Base-by-base conservation (phyloP, 2,329 filamentous ascomycete species). In the Pseudogymnoascus sp. region DNA sequence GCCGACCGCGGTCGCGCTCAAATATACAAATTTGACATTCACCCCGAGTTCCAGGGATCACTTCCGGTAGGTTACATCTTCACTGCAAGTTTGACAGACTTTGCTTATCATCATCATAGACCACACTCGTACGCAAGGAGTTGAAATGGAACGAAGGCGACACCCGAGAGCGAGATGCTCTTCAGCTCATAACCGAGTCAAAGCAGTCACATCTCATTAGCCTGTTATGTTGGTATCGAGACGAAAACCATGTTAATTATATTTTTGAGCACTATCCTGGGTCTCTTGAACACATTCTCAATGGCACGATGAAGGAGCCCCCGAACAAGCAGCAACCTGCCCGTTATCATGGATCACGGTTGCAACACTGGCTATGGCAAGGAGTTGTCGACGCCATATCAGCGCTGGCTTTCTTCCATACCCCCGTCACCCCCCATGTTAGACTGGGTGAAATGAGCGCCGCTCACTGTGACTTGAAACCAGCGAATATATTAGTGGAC, bases 401-500 rank as follows among this genome's bases (percentile, higher is more conserved):
- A 16, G 39, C 39, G 39, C n/a, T 45, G 39, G 39, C n/a, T 45
- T 45, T 45, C 39, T 45, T 45, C 39, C 39, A 45, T 31, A 31
- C 6, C 7, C 29, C 29, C 29, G 29, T 31, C 29, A 31, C 29
- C 29, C 29, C 29, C 7, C 29, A 31, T 31, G 29, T 31, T 31
- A 31, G 29, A 31, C 3, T 31, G 29, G 29, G 29, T 31, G 29
- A 31, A 31, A 31, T 31, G 29, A 31, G 29, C 29, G 29, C 29
- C 19, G 35, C 16, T 10, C 62, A 63, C 49, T 63, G 61, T 38
- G 62, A 63, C 26, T 23, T 63, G 14, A 63, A 63, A 45, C 62
- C 62, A 31, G 62, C 62, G 26, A 63, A 63, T 35, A 62, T 63
- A 21, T 33, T 63, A 38, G 26, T 63, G 16, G 37, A 62, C 31